phyloP scores from a whole-genome alignment of 2,329 filamentous ascomycete genomes.

The Calonectria pseudoreteaudii region DNA sequence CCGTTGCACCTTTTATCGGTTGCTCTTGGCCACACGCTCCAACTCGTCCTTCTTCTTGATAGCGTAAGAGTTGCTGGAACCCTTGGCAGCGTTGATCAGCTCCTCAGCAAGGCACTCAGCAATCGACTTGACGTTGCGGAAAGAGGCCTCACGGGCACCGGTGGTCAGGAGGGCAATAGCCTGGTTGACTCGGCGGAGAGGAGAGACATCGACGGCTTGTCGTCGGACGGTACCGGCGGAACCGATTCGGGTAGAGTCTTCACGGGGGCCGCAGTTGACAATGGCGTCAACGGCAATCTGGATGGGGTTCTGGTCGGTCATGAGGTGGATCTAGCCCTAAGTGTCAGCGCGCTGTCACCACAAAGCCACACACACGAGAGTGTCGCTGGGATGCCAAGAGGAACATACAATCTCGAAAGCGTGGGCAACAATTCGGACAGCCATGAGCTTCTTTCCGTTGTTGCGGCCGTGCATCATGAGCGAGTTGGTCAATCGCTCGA shows the following conservation, averaged over 20 bases:
- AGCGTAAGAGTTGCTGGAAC: constrained; percentile 99
- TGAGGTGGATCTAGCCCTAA: constrained; percentile 89
- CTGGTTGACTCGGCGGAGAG: constrained; percentile 99
- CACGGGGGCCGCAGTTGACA: constrained; percentile 99
- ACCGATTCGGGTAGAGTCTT: constrained; percentile 99
- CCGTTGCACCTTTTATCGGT: constrained; percentile 82
- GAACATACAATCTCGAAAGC: constrained; percentile 97
- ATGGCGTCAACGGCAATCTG: constrained; percentile 99
- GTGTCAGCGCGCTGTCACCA: constrained; percentile 43
- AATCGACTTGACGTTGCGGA: constrained; percentile 99
- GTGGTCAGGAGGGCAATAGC: constrained; percentile 99
- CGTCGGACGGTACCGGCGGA: constrained; percentile 99
- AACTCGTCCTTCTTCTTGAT: constrained; percentile 99
- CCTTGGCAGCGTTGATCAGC: constrained; percentile 99
- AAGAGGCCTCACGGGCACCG: constrained; percentile 97
- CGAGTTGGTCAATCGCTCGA: constrained; percentile 99
- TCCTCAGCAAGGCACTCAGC: constrained; percentile 99
- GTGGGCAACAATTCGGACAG: constrained; percentile 98
- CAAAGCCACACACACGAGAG: not conserved
- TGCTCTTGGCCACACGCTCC: constrained; percentile 99
- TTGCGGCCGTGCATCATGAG: constrained; percentile 99
- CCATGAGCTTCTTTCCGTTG: constrained; percentile 99
- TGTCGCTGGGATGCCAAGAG: not conserved
- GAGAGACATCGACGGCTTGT: constrained; percentile 99
- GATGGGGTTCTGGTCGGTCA: constrained; percentile 99